Conservation (phyloP, 2,329 filamentous ascomycete species). For the Xylaria sp. region DNA sequence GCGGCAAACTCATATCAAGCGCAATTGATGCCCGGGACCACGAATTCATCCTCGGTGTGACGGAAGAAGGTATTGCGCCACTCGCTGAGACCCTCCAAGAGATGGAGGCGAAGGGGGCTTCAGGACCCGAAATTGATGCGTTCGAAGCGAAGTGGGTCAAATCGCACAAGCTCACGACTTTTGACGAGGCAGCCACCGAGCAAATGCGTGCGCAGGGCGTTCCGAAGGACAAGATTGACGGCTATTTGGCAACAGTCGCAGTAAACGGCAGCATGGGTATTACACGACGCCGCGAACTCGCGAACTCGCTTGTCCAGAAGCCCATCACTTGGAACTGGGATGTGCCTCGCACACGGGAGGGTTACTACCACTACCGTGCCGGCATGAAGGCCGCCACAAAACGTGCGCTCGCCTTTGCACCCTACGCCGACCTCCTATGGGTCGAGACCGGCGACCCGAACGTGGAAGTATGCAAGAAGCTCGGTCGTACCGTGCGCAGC, state of each 20-base stretch:
- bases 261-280: slow-evolving; percentile 71
- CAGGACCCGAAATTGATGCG: slow-evolving; percentile 72
- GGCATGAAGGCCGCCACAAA: slow-evolving; percentile 86
- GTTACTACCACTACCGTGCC: slow-evolving; percentile 84
- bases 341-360: slow-evolving; percentile 85
- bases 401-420: slow-evolving; percentile 83
- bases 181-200: slow-evolving; percentile 80
- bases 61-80: slow-evolving; percentile 67
- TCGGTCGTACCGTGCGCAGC: slow-evolving; percentile 70
- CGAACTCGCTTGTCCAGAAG: slow-evolving; percentile 58
- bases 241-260: slow-evolving; percentile 59
- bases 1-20: slow-evolving; percentile 81
- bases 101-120: slow-evolving; percentile 78
- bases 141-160: slow-evolving; percentile 89
- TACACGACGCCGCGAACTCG: slow-evolving; percentile 67
- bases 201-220: slow-evolving; percentile 66
- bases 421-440: slow-evolving; percentile 93
- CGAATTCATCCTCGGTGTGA: slow-evolving; percentile 88
- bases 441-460: slow-evolving; percentile 90
- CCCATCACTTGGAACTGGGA: slow-evolving; percentile 85
- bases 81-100: slow-evolving; percentile 82
- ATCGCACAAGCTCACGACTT: slow-evolving; percentile 75
- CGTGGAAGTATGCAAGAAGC: slow-evolving; percentile 67
- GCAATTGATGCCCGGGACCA: slow-evolving; percentile 93
- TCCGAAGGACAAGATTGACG: slow-evolving; percentile 56